Evolutionary conservation across 768 basidiomycete species (phyloP), one percentile per base, ranked within the genome.

Genomic region (Tylopilus vinaceipallidus): DNA sequence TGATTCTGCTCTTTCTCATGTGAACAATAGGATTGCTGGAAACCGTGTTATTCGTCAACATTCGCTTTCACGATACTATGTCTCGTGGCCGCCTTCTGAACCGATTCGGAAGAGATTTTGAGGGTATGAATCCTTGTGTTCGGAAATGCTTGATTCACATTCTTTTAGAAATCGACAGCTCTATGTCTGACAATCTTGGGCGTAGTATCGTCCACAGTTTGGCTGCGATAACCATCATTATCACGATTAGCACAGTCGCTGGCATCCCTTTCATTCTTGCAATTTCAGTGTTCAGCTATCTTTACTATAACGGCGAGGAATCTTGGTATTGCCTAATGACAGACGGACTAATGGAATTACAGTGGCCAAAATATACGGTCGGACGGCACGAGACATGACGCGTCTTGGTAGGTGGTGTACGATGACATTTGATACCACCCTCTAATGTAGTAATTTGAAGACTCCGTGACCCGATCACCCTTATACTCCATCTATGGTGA

Each of bases 31-130:
- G 74, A 30, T 75, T 95, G 33, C 71, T 95, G 23, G 87, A 95
- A 61, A 67, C 83, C 1, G 84, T 95, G 3, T 72, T 97, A 1
- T 94, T 94, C 60, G 90, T 92, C 9, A 82, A 91, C 39, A 84
- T 95, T 49, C 81, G 93, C 35, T 95, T 97, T 76, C 94, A 95
- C 57, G 94, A 97, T 61, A 97, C 93, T 0, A 81, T 91, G 2
- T 90, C 86, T 42, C 81, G 91, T 32, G 94, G 94, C 6, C 82
- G 92, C 2, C 71, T 90, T 10, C 68, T 94, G 32, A 91, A 94
- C 57, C 75, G 91, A 39, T 88, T 89, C 54, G 92, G 93, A 35
- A 95, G 94, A 66, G 93, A 95, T 63, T 88, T 95, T 47, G 91
- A 94, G 72, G 88, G 77, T 70, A 49, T 27, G 52, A 33, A 7